Conservation (phyloP, 192 early-diverging fungal species). For the Coemansia sp. region DNA sequence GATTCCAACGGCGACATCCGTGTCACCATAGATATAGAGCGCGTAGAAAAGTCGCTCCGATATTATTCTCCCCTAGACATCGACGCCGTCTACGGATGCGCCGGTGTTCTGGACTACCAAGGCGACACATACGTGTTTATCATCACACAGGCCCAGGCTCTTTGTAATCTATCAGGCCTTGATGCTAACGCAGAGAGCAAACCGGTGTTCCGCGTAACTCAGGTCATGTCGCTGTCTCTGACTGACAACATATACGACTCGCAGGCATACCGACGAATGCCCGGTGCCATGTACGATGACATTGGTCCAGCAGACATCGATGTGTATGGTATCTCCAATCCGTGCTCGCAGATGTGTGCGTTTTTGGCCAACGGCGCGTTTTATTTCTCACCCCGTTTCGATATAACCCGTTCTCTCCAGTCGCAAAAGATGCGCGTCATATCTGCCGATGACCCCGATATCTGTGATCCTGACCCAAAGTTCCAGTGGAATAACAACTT, state of each 20-base stretch:
- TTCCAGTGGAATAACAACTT: constrained; percentile 94
- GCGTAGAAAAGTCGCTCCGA: constrained; percentile 18
- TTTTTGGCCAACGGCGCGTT: constrained; percentile 86
- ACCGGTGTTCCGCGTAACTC: constrained; percentile 62
- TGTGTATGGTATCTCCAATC: constrained; percentile 60
- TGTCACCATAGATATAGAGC: constrained; percentile 20
- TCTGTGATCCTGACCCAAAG: constrained; percentile 58
- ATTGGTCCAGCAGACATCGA: constrained; percentile 43
- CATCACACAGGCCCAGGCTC: constrained; percentile 63
- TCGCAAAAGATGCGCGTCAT: constrained; percentile 56
- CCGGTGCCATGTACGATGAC: constrained; percentile 46
- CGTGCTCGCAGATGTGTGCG: constrained; percentile 72
- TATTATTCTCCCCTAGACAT: constrained; percentile 41
- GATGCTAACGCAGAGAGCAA: constrained; percentile 48
- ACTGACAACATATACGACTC: constrained; percentile 70
- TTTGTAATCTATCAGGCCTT: constrained; percentile 62
- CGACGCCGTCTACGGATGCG: constrained; percentile 51
- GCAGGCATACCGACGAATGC: constrained; percentile 33
- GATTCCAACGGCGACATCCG: constrained; percentile 11
- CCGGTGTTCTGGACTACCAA: constrained; percentile 50
- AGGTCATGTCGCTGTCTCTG: constrained; percentile 79
- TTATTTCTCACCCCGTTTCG: constrained; percentile 87
- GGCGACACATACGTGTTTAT: constrained; percentile 70
- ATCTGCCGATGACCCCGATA: constrained; percentile 40
- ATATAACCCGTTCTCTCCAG: constrained; percentile 82